Base-by-base conservation (phyloP, 139 green algal species). In the Coccomyxa sp. region DNA sequence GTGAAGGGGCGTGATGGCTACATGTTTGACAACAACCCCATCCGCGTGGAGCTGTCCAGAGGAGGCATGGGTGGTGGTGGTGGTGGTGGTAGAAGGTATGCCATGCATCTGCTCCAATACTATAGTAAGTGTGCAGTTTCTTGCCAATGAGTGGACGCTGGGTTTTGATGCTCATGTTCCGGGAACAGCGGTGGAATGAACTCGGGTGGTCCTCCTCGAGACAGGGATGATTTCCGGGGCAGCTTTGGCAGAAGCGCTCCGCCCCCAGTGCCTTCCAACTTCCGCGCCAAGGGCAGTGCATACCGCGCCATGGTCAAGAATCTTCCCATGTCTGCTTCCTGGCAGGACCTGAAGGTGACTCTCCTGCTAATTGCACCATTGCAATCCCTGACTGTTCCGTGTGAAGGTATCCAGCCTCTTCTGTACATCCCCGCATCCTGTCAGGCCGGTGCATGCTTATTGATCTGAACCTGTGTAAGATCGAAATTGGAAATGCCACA, bases 291-390 rank as follows among this genome's bases (percentile, higher is more conserved):
- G 27, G 71, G 79, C 58, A 83, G 77, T 77, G 86, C 88, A 23
- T 97, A 88, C 86, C 88, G 94, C 13, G 91, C 95, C 0, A 85
- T 93, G 0, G 93, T 98, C 57, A 91, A 91, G 32, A 88, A 87
- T 59, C 92, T 98, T 81, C 96, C 96, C 28, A 74, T 89, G 13
- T 94, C 90, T 16, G 93, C 92, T n/a, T 95, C 88, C 79, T 98
- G 96, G 96, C 96, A 98, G 85, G 96, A 98, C 85, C 89, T 98
- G 18, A 98, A 98, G 91, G 95, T 91, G 77, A 21, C 80, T 71
- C 18, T 25, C 18, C 18, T 28, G 18, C 63, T 9, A 71, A 71
- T 11, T 9, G 18, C 63, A 51, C 38, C 38, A 51, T 51, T 51
- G 38, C 38, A 51, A 3, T 51, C 38, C 38, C 3, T 51, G 38